Percentiles rank a stretch among this genome's conserved stretches.
These are phyloP conservation scores for Isatis tinctoria DNA, from an alignment of 345 rosid genomes.

Conservation along the genomic window DNA sequence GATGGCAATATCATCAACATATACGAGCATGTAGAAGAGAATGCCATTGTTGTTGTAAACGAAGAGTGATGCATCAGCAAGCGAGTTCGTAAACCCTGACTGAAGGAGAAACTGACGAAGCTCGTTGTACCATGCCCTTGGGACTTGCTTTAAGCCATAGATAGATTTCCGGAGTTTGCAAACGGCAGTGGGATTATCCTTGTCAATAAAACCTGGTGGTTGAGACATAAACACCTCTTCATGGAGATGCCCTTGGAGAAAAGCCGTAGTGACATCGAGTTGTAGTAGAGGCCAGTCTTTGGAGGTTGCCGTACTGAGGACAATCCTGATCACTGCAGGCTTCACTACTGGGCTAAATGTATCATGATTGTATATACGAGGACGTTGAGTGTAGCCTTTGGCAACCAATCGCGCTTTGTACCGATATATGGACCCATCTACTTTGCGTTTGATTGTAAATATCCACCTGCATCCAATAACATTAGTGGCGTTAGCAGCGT, in stretches of 20 bases:
- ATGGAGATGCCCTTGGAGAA: background rate
- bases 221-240: background rate
- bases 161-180: background rate
- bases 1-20: background rate
- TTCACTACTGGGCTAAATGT: background rate
- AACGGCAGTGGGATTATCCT: background rate
- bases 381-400: background rate
- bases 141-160: background rate
- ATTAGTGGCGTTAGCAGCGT: background rate
- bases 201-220: background rate
- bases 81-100: background rate
- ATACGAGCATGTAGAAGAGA: background rate
- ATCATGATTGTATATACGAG: background rate
- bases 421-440: background rate
- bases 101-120: background rate
- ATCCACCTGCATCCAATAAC: background rate
- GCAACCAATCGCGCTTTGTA: background rate
- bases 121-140: background rate
- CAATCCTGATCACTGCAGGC: background rate
- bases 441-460: background rate
- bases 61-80: background rate
- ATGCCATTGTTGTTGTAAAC: background rate
- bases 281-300: background rate
- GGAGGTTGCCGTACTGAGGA: fast-evolving
- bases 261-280: background rate